Base-by-base conservation (phyloP, 345 rosid species). In the Kernera saxatilis region DNA sequence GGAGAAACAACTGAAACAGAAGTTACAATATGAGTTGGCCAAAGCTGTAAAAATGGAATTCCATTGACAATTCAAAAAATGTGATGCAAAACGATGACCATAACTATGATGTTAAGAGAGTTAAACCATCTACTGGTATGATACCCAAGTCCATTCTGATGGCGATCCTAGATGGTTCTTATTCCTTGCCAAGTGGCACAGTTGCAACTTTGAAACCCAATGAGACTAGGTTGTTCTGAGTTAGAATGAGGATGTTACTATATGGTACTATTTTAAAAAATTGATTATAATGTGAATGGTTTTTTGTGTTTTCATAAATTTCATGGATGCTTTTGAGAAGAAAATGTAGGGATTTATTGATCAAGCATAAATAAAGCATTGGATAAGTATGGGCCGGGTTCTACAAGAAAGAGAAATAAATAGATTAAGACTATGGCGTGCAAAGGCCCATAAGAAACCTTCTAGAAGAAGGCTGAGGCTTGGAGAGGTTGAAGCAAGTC, bases 61-160 rank as follows among this genome's bases (percentile, higher is more conserved):
- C 80, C 87, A 3, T 43, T 81, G 22, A 68, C 86, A 32, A 18
- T n/a, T 84, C 55, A 67, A 85, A 37, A 85, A 88, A 78, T 85
- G 72, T 74, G 81, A 79, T 14, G 84, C 83, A 37, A 50, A n/a
- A n/a, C n/a, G n/a, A n/a, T n/a, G n/a, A n/a, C n/a, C n/a, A n/a
- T n/a, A n/a, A n/a, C n/a, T n/a, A n/a, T n/a, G n/a, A n/a, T n/a
- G n/a, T n/a, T n/a, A n/a, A n/a, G n/a, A n/a, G n/a, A n/a, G n/a
- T n/a, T n/a, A n/a, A n/a, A n/a, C 98, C 91, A 70, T 94, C 98
- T 13, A 95, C 98, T 35, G 99, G 99, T 39, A 92, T n/a, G n/a
- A n/a, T 95, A 60, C 98, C 99, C 23, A 95, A 92, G 83, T 95
- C 99, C 19, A 95, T 95, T 98, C 82, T 95, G 60, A 84, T 89